Evolutionary conservation across 768 basidiomycete species (phyloP), one percentile per base, ranked within the genome.

Genomic region (Suillus fuscotomentosus): DNA sequence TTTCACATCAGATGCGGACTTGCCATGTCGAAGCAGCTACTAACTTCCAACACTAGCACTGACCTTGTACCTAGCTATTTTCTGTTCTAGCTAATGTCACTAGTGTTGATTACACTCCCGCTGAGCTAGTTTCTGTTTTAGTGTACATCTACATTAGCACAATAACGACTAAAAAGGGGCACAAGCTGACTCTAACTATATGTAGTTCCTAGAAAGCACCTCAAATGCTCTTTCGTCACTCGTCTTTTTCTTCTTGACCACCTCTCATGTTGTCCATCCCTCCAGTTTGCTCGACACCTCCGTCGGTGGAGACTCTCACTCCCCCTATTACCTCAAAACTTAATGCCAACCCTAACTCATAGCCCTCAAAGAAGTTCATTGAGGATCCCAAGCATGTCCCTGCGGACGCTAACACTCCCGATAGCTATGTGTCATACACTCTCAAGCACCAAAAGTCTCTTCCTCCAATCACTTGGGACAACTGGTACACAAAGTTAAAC

Each of bases 361-460:
- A 31, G 31, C n/a, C n/a, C 20, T 14, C 54, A 55, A 48, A 38
- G 14, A 62, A 62, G 31, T 72, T 72, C 13, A 69, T 73, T 22
- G 70, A 74, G 1, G 65, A 76, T 60, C 71, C 75, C 5, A 74
- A 73, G 0, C 67, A 73, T 27, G 27, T 61, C 8, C 85, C 84
- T 60, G 74, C 76, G 66, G 87, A 88, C 73, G 73, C 83, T 70
- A 82, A 86, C 72, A 87, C 92, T 64, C 89, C 90, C 15, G 91
- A 92, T 77, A 92, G 94, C 81, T 94, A 93, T 70, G 91, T 94
- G 73, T 79, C 87, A 24, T 83, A 90, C 75, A 91, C 88, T 5
- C 82, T 94, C 71, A 85, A 84, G 69, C 87, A 84, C 39, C 81
- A 84, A 64, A 90, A 89, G 72, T 71, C 87, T 3, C 81, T 89